These are phyloP conservation scores for Teunomyces gatunensis DNA, from an alignment of 805 yeast genomes.

Conservation along the genomic window DNA sequence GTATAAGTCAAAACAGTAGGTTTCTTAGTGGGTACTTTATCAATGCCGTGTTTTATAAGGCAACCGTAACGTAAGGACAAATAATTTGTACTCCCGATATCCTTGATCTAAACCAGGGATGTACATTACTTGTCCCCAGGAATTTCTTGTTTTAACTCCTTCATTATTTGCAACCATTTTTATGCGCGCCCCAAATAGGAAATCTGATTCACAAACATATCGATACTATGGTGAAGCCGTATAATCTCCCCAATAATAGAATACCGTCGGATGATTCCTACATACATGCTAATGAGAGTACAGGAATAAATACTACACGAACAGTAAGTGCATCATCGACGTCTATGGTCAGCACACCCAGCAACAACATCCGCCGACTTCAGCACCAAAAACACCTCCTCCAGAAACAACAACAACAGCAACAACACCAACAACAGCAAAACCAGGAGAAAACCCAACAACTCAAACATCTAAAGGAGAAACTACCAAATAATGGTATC, in stretches of 20 bases:
- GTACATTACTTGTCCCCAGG: no score
- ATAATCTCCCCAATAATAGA: slow-evolving; percentile 7
- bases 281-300: background rate
- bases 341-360: slow-evolving; percentile 41
- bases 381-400: slow-evolving; percentile 21
- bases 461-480: slow-evolving; percentile 8
- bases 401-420: slow-evolving; percentile 8
- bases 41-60: no score
- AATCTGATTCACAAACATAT: background rate
- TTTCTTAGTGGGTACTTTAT: no score
- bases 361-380: slow-evolving; percentile 36
- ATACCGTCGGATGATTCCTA: slow-evolving; percentile 4
- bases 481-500: slow-evolving; percentile 25
- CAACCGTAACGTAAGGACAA: no score
- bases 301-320: slow-evolving; percentile 21
- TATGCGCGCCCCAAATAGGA: slow-evolving; percentile 1
- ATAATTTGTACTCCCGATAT: no score
- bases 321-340: slow-evolving; percentile 37
- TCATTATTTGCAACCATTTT: slow-evolving; percentile 6
- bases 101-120: no score
- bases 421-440: slow-evolving; percentile 7
- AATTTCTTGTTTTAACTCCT: no score
- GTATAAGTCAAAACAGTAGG: no score
- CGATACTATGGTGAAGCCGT: slow-evolving; percentile 2
- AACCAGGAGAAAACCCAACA: slow-evolving; percentile 7